phyloP scores from a whole-genome alignment of 495 filamentous ascomycete genomes.

The Beverwykella pulmonaria region DNA sequence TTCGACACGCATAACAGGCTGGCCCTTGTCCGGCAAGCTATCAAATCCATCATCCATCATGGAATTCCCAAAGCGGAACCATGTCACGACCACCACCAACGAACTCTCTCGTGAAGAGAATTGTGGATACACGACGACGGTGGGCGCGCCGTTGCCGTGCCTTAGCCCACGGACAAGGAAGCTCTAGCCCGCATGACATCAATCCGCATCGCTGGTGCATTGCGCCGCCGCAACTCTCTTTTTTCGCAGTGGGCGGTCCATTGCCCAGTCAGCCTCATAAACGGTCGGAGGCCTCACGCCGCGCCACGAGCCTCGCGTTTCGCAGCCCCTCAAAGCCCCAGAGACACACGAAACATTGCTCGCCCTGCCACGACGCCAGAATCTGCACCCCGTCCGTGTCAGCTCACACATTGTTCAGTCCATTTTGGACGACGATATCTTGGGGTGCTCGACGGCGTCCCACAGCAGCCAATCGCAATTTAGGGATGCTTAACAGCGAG shows the following conservation, averaged over 20 bases:
- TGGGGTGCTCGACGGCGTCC: neutral
- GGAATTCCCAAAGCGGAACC: neutral
- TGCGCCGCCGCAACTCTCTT: neutral
- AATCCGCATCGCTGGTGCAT: neutral
- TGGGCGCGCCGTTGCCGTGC: too few species aligned
- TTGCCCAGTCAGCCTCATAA: too few species aligned
- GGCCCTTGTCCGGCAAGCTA: neutral
- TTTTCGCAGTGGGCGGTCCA: neutral
- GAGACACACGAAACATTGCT: constrained; percentile 14
- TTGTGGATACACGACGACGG: too few species aligned
- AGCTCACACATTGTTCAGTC: neutral
- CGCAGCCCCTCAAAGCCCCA: neutral
- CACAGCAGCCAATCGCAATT: neutral
- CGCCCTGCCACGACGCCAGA: neutral
- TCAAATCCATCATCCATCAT: neutral
- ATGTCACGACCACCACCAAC: neutral
- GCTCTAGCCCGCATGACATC: neutral
- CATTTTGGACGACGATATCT: neutral
- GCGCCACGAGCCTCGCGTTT: constrained; percentile 1
- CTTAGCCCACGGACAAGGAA: too few species aligned
- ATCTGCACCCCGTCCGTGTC: neutral
- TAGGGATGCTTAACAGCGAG: neutral
- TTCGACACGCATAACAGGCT: neutral
- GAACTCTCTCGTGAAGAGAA: neutral
- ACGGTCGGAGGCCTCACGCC: too few species aligned